Evolutionary conservation across 192 early-diverging fungal genomes (phyloP), one percentile per base, ranked within the genome.

Genomic region (Fimicolochytrium jonesii): DNA sequence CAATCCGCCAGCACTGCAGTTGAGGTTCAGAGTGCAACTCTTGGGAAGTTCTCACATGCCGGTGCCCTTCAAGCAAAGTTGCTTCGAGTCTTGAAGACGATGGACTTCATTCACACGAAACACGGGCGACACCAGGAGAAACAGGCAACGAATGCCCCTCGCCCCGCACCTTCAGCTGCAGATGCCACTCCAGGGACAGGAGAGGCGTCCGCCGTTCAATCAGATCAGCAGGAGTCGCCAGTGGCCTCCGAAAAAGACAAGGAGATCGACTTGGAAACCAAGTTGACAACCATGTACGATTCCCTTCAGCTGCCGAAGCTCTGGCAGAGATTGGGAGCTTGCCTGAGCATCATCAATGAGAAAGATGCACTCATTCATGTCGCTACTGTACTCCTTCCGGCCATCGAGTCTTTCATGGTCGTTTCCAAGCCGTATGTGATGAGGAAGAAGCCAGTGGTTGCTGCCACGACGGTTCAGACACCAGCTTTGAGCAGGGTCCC

Each of bases 331-430:
- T 74, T 95, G 6, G 90, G 93, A 20, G 64, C 73, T 17, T 88
- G 87, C 41, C 76, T 98, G 55, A 69, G 77, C 4, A 62, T 83
- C 41, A 91, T 94, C 51, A 80, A 82, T 26, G 81, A 88, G 29
- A 86, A 90, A 41, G 73, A 84, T 10, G 53, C 61, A 4, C 78
- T 95, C 69, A 85, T 90, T 20, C 87, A 93, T 68, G 88, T 95
- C 6, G 93, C 91, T 0, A 96, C 96, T 0, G 90, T 96, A 18
- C 68, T 98, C 4, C 71, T 98, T 43, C 96, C 96, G 17, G 67
- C 93, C 23, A 94, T 98, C 65, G 96, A 98, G 77, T 88, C 92
- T 5, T 95, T 95, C 59, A 95, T 98, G 94, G 96, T 98, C 20
- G 88, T 98, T 15, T 93, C 90, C 34, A 94, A 92, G 79, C 92